Evolutionary conservation across 495 filamentous ascomycete genomes (phyloP), one percentile per base, ranked within the genome.

Genomic region (Cladorrhinum samala): DNA sequence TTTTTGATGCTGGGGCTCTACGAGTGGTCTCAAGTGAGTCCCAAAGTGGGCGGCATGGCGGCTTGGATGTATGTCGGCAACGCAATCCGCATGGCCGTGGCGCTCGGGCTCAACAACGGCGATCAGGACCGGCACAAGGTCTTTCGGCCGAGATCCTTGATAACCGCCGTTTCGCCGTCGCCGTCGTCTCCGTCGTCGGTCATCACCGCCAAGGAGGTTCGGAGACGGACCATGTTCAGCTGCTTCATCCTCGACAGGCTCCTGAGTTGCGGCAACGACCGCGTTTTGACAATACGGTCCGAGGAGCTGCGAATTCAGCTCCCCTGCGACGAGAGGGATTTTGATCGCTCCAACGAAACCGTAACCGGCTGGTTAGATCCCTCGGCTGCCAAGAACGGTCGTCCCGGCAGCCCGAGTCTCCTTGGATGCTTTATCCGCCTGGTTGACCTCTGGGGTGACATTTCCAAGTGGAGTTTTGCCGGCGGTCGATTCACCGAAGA

Each of bases 241-340:
- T 89, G 87, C 55, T 87, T 91, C 58, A 83, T 92, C 48, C 77
- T 94, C 54, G 89, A 95, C 63, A 80, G 88, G 13, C 85, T 87
- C 62, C 68, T 93, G 27, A 83, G 84, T 48, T 88, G 84, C 59
- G 88, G 88, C 20, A 85, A 87, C 59, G 83, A 84, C 54, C 78
- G 88, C 7, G 82, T 84, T 1, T 79, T 82, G 14, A 87, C 87
- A 71, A 79, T 90, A 50, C 74, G 76, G 17, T 75, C 81, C 16
- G 79, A 83, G 43, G 85, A 89, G 46, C 71, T 91, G 24, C 78
- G 75, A 50, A 81, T 87, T 37, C 84, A 84, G 61, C 72, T 88
- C 14, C 85, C 85, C 0, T 84, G 81, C 67, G 71, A 82, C 62
- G 74, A 90, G 67, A 55, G 84, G 58, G 73, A 82, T 47, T 84